Percentiles rank a stretch among this genome's conserved stretches.
Conservation (phyloP, 2,329 filamentous ascomycete genomes). For the Chaetomiaceae sp. region DNA sequence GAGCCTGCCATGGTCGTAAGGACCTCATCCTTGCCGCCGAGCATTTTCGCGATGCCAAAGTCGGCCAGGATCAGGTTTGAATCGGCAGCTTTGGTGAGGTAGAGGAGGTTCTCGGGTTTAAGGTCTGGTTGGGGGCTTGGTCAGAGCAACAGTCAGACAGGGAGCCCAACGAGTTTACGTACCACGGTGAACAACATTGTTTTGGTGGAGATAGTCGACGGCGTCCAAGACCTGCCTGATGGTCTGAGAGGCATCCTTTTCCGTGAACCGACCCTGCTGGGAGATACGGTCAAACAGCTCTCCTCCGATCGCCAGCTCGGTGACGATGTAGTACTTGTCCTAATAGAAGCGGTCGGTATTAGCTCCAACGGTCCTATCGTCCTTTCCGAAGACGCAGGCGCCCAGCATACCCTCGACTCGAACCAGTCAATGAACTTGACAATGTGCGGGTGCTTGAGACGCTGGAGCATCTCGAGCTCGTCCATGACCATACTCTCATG, state of each 20-base stretch:
- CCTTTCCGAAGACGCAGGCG: not conserved
- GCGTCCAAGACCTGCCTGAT: slow-evolving; percentile 91
- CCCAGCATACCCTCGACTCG: slow-evolving; percentile 74
- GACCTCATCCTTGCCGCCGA: slow-evolving; percentile 84
- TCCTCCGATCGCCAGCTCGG: slow-evolving; percentile 89
- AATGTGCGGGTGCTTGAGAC: slow-evolving; percentile 88
- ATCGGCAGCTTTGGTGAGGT: slow-evolving; percentile 69
- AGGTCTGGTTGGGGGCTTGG: slow-evolving; percentile 58
- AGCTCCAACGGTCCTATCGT: not conserved
- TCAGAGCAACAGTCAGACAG: not conserved
- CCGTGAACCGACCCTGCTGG: slow-evolving; percentile 95
- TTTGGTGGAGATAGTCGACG: slow-evolving; percentile 89
- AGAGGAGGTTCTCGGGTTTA: slow-evolving; percentile 96
- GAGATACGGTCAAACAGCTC: slow-evolving; percentile 98
- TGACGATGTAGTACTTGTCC: slow-evolving; percentile 99
- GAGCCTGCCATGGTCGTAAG: slow-evolving; percentile 98
- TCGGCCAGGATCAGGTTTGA: slow-evolving; percentile 92
- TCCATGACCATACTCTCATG: slow-evolving; percentile 99
- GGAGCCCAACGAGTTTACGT: slow-evolving; percentile 22
- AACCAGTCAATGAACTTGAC: slow-evolving; percentile 99
- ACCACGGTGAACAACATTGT: slow-evolving; percentile 96
- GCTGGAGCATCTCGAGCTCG: slow-evolving; percentile 89
- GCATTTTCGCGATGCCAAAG: slow-evolving; percentile 98
- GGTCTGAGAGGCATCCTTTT: slow-evolving; percentile 94
- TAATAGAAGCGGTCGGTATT: slow-evolving; percentile 33